Evolutionary conservation across 2,329 filamentous ascomycete genomes (phyloP).

Genomic region (Aspergillus caelatus): DNA sequence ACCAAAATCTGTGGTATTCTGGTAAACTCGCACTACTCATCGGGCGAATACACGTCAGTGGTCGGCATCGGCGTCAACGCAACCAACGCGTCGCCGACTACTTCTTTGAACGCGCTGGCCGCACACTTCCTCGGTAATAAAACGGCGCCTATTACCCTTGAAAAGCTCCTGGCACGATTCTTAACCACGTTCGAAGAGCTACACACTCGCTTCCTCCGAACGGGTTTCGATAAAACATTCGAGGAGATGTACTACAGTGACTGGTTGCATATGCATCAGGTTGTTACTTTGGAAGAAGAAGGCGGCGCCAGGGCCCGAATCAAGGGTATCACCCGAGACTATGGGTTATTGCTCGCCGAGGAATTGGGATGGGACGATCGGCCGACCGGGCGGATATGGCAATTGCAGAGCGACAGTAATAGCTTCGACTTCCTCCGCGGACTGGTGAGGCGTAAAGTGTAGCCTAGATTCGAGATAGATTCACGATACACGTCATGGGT

Average conservation of each 20-base stretch:
- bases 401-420: slow-evolving; percentile 93
- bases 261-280: slow-evolving; percentile 82
- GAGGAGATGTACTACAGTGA: slow-evolving; percentile 76
- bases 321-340: slow-evolving; percentile 87
- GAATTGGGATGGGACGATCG: slow-evolving; percentile 75
- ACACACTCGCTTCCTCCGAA: slow-evolving; percentile 72
- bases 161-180: slow-evolving; percentile 80
- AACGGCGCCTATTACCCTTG: slow-evolving; percentile 65
- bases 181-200: slow-evolving; percentile 76
- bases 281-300: slow-evolving; percentile 77
- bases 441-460: slow-evolving; percentile 77
- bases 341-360: slow-evolving; percentile 82
- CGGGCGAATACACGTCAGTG: slow-evolving; percentile 78
- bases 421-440: slow-evolving; percentile 98
- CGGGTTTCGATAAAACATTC: slow-evolving; percentile 73
- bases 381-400: slow-evolving; percentile 75
- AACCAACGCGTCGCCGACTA: slow-evolving; percentile 81
- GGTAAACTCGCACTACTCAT: slow-evolving; percentile 81
- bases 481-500: background rate
- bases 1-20: slow-evolving; percentile 94
- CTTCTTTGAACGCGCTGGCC: slow-evolving; percentile 76
- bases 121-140: slow-evolving; percentile 43
- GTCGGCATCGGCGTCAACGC: slow-evolving; percentile 87
- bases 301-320: slow-evolving; percentile 75
- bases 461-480: slow-evolving; percentile 15